Evolutionary conservation across 2,329 filamentous ascomycete genomes (phyloP).

Genomic region (Chrysosporium keratinophilum): DNA sequence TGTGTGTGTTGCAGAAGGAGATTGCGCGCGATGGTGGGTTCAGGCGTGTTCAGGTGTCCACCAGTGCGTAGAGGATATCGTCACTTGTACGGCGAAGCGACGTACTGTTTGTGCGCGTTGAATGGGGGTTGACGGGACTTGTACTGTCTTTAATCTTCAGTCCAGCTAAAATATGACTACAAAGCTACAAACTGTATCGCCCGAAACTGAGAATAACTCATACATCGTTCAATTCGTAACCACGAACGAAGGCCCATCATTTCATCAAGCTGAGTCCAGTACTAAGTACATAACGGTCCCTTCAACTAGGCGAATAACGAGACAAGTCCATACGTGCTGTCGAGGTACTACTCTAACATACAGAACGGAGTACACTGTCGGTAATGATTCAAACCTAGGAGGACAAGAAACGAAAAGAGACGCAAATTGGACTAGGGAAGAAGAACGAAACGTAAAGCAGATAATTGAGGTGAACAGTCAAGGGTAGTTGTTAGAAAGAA

Average conservation of each 20-base stretch:
- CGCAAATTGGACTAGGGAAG: background rate
- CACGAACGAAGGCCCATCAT: too few species aligned
- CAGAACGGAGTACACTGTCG: too few species aligned
- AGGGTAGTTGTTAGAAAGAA: background rate
- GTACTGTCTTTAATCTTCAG: conserved; percentile 1
- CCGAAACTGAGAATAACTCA: background rate
- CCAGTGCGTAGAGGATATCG: background rate
- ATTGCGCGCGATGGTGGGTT: conserved; percentile 56
- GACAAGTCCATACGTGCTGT: too few species aligned
- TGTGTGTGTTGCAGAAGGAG: conserved; percentile 57
- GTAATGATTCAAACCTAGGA: background rate
- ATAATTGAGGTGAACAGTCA: background rate
- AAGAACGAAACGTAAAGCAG: background rate
- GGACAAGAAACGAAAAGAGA: background rate
- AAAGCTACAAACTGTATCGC: background rate
- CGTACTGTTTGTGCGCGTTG: background rate
- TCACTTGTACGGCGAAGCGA: background rate
- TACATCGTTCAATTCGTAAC: background rate
- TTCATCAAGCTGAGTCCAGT: too few species aligned
- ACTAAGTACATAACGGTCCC: too few species aligned
- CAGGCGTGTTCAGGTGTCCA: conserved; percentile 26
- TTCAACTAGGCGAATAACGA: too few species aligned
- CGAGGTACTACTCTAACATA: too few species aligned
- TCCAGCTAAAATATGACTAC: background rate
- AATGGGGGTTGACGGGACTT: background rate